Evolutionary conservation across 768 basidiomycete genomes (phyloP), one percentile per base, ranked within the genome.

Genomic region (Rhodotorula taiwanensis): DNA sequence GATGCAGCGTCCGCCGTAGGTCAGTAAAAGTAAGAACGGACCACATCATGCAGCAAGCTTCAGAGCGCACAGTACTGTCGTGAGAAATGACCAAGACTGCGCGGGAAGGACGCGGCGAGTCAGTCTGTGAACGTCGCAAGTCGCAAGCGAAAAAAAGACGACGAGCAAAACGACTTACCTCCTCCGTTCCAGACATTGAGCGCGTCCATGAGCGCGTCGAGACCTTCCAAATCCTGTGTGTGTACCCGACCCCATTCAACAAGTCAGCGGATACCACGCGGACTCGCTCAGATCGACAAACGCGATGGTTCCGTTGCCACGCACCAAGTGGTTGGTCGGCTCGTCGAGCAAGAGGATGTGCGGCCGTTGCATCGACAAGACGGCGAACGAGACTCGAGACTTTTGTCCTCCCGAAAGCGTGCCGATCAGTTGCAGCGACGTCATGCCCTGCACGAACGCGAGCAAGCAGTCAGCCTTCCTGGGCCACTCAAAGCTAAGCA

Each of bases 331-430:
- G 57, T 72, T 72, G 31, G 72, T 72, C 31, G 71, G 71, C 62
- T 99, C 95, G 76, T 99, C 95, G 57, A 99, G 82, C 67, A 98
- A 78, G 66, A 99, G 77, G 64, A 99, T 83, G 74, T 99, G 95
- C 13, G 95, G 95, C 58, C 83, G 83, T 75, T 87, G 87, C 72
- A 97, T 77, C 47, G 88, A 92, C 3, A 73, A 55, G n/a, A 58
- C 45, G 2, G 93, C 84, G 77, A 98, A 98, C 2, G 92, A 90
- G 20, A 97, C 94, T 70, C 94, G 86, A 61, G 86, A 88, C 76
- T 97, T 97, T 73, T 98, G 94, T 75, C 94, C 94, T 76, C 93
- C 94, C 71, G 86, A 88, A 18, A 97, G 77, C 0, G 93, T 98
- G 28, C 85, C 89, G 69, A 98, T 98, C 64, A 82, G 78, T 73